These are phyloP conservation scores for Talaromyces borbonicus DNA, from an alignment of 495 filamentous ascomycete genomes.

Conservation along the genomic window DNA sequence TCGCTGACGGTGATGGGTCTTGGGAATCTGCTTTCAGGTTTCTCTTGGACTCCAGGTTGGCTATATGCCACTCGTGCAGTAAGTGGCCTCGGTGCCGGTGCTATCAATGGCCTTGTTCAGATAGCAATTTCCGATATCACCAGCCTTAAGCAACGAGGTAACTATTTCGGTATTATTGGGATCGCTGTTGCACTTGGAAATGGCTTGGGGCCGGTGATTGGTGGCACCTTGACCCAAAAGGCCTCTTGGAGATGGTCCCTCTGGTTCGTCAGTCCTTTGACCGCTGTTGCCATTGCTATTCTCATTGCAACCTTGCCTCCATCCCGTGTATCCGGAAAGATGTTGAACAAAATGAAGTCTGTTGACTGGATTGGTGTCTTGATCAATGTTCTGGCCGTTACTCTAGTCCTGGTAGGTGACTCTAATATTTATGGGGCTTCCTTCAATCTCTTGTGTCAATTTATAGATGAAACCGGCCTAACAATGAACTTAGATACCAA, in stretches of 20 bases:
- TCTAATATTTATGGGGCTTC: background rate
- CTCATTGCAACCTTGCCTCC: constrained; percentile 40
- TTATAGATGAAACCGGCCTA: background rate
- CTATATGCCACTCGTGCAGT: constrained; percentile 15
- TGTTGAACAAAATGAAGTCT: constrained; percentile 36
- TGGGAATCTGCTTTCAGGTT: constrained; percentile 16
- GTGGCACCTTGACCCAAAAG: constrained; percentile 36
- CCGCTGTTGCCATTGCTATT: constrained; percentile 25
- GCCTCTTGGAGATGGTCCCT: constrained; percentile 50
- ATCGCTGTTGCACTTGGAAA: constrained; percentile 44
- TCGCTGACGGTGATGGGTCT: constrained; percentile 14
- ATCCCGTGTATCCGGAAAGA: constrained; percentile 40
- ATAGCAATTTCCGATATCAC: constrained; percentile 46
- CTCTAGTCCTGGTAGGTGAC: constrained; percentile 34
- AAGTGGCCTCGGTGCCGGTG: constrained; percentile 13
- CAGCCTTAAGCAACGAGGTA: constrained; percentile 43
- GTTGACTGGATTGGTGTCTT: constrained; percentile 38
- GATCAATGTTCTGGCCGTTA: constrained; percentile 30
- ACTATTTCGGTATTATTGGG: constrained; percentile 50
- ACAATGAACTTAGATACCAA: constrained; percentile 9
- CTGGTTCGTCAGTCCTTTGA: constrained; percentile 40
- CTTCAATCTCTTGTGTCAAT: background rate
- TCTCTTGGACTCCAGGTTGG: constrained; percentile 11
- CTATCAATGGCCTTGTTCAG: constrained; percentile 19
- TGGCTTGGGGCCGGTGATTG: constrained; percentile 45